A percentile compares a stretch with the other conserved stretches of the same genome.
phyloP scores from a whole-genome alignment of 495 filamentous ascomycete genomes.

The Aspergillus nidulans region DNA sequence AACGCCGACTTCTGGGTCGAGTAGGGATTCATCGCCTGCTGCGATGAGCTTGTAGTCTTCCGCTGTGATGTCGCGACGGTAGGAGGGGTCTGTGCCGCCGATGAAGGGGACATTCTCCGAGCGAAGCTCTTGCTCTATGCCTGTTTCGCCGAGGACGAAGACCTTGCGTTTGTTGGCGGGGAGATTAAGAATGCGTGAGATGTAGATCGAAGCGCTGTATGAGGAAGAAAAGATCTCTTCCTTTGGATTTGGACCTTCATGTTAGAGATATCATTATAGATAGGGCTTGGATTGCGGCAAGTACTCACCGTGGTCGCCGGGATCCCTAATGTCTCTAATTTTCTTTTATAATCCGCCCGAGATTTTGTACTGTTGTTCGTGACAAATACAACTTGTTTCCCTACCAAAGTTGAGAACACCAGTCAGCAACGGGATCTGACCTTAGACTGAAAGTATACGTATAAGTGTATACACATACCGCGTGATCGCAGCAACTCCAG shows the following conservation, averaged over 20 bases:
- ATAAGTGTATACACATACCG: constrained; percentile 46
- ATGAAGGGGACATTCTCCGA: constrained; percentile 74
- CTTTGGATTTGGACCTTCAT: constrained; percentile 26
- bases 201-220: constrained; percentile 94
- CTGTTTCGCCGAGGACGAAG: constrained; percentile 85
- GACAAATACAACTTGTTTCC: constrained; percentile 92
- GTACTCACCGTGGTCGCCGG: constrained; percentile 55
- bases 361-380: constrained; percentile 99
- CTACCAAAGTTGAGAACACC: constrained; percentile 32
- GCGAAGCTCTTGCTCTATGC: constrained; percentile 83
- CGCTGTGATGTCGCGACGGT: constrained; percentile 68
- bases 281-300: background rate
- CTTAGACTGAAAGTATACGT: background rate
- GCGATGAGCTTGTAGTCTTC: constrained; percentile 76
- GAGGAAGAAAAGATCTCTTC: constrained; percentile 96
- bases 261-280: background rate
- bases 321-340: constrained; percentile 79
- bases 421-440: background rate
- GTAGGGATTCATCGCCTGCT: constrained; percentile 56
- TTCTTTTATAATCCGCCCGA: constrained; percentile 84
- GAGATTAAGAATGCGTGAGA: constrained; percentile 82
- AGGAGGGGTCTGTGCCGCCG: constrained; percentile 81
- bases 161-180: constrained; percentile 79
- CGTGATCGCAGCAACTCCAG: constrained; percentile 71
- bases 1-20: constrained; percentile 84